Base-by-base conservation (phyloP, 2,329 filamentous ascomycete species). In the Colletotrichum siamense region DNA sequence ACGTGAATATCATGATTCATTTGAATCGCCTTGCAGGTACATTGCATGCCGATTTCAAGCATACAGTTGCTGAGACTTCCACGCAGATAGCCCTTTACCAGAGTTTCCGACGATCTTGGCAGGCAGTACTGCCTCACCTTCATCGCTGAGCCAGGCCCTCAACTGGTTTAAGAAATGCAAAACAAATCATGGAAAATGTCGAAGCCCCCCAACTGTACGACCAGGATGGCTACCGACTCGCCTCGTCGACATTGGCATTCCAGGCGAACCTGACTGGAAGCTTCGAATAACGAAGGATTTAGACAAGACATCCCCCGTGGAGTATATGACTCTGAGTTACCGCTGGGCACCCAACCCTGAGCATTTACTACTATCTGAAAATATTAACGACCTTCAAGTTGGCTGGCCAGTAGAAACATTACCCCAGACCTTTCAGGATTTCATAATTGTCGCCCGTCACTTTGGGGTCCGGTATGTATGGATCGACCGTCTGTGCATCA, bases 11-110 rank as follows among this genome's bases (percentile, higher is more conserved):
- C n/a, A 52, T 52, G 44, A 13, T 52, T 52, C 44, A 52, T 52
- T 52, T 52, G 44, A 22, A 52, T 22, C 44, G 44, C 12, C n/a
- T 52, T 13, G 10, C 2, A 24, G n/a, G 44, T 22, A 52, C 2
- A 12, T 22, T 0, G 3, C 10, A 13, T 22, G 2, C 12, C 4
- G 0, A 52, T 13, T 22, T 22, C 12, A 12, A 22, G 44, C 12
- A 4, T 52, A 22, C 44, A 8, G 10, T 1, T 52, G 44, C 10
- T 52, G 6, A 52, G 3, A 13, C 5, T 52, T 52, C 0, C 0
- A 13, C n/a, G 3, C 0, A 52, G 44, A 22, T 22, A 52, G 44
- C n/a, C 44, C 44, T 24, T 52, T 24, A 13, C 44, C 44, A 24
- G 4, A 22, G 44, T 12, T 4, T 52, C 44, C 44, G 2, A 8